These are phyloP conservation scores for Volvariella volvacea DNA, from an alignment of 1,284 basidiomycete genomes.

Conservation along the genomic window DNA sequence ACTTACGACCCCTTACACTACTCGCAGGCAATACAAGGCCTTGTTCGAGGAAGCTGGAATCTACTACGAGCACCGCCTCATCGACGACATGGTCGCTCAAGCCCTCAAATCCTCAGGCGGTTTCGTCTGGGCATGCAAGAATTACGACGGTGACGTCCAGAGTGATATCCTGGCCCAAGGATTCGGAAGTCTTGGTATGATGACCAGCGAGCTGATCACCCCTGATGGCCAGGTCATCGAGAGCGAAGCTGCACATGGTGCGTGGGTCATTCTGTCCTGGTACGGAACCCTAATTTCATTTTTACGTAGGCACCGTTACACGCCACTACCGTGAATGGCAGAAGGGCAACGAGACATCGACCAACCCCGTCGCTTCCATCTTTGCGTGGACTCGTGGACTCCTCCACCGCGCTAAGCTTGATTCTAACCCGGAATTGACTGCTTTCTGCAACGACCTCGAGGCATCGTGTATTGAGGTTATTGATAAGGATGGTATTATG, in stretches of 20 bases:
- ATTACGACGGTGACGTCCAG: conserved; percentile 95
- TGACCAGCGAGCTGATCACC: conserved; percentile 96
- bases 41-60: conserved; percentile 80
- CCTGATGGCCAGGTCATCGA: conserved; percentile 86
- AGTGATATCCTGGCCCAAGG: conserved; percentile 93
- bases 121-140: conserved; percentile 97
- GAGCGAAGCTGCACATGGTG: conserved; percentile 90
- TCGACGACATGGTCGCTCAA: conserved; percentile 96
- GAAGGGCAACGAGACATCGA: conserved; percentile 93
- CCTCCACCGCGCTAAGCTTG: conserved; percentile 90
- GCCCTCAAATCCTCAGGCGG: conserved; percentile 95
- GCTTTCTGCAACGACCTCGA: conserved; percentile 83
- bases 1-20: background rate
- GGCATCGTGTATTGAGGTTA: conserved; percentile 84
- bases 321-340: conserved; percentile 97
- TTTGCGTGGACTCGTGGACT: conserved; percentile 98
- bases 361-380: conserved; percentile 97
- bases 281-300: conserved; percentile 4
- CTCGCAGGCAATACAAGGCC: conserved; percentile 65
- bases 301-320: conserved; percentile 64
- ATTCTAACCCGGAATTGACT: conserved; percentile 73
- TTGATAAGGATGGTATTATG: conserved; percentile 89
- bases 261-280: conserved; percentile 11
- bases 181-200: conserved; percentile 92
- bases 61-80: conserved; percentile 95